Percentiles rank a stretch among this genome's conserved stretches.
Conservation (phyloP, 83 land plant species). For the Diphasiastrum complanatum region DNA sequence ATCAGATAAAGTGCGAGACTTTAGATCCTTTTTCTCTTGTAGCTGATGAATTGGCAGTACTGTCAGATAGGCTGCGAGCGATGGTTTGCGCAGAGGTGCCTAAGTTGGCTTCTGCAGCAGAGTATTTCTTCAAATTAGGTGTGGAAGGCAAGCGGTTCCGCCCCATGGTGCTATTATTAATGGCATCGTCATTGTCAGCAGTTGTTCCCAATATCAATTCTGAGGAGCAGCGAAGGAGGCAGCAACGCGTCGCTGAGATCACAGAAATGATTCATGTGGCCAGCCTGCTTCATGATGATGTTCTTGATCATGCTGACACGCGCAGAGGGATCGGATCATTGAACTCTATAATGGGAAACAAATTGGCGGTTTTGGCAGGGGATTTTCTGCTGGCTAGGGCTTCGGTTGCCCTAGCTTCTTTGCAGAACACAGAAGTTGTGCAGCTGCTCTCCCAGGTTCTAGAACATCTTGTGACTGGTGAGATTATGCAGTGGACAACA, state of each 20-base stretch:
- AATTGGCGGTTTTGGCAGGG: slow-evolving; percentile 90
- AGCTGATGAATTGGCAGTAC: slow-evolving; percentile 69
- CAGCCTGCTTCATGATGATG: slow-evolving; percentile 96
- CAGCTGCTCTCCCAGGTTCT: slow-evolving; percentile 64
- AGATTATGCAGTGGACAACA: slow-evolving; percentile 86
- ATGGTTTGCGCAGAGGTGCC: slow-evolving; percentile 91
- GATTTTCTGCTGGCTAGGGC: slow-evolving; percentile 93
- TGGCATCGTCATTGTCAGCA: slow-evolving; percentile 77
- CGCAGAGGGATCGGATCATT: slow-evolving; percentile 87
- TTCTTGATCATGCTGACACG: slow-evolving; percentile 86
- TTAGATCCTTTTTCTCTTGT: slow-evolving; percentile 88
- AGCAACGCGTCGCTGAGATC: slow-evolving; percentile 84
- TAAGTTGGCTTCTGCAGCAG: slow-evolving; percentile 83
- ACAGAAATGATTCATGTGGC: slow-evolving; percentile 99
- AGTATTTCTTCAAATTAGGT: slow-evolving; percentile 89
- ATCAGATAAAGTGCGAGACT: too few species aligned
- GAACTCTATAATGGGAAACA: slow-evolving; percentile 88
- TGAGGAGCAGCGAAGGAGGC: slow-evolving; percentile 56
- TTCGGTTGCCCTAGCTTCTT: slow-evolving; percentile 68
- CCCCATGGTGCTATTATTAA: slow-evolving; percentile 83
- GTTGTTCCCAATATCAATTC: slow-evolving; percentile 14
- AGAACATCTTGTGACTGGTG: slow-evolving; percentile 86
- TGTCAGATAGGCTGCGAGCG: slow-evolving; percentile 56
- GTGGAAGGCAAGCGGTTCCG: slow-evolving; percentile 94
- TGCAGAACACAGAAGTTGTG: slow-evolving; percentile 84